phyloP scores from a whole-genome alignment of 257 asterid genomes.

The Perilla frutescens region DNA sequence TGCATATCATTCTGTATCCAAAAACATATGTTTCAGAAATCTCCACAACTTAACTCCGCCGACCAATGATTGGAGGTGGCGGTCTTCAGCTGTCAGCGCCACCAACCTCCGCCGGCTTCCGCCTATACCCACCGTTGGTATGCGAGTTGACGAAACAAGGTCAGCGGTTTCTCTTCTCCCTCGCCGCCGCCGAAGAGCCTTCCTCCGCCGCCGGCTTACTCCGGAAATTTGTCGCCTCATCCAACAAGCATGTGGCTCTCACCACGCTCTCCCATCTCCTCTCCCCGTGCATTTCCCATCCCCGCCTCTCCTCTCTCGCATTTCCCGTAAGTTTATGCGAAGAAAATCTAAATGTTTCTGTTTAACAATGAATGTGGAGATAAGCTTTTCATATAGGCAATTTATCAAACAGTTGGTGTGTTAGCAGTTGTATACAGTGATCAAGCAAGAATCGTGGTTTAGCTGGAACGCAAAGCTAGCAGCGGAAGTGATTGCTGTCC shows the following conservation, averaged over 20 bases:
- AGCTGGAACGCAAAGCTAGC: slow-evolving; percentile 83
- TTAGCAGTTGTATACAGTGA: slow-evolving; percentile 68
- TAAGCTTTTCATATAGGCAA: not conserved
- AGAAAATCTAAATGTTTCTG: not conserved
- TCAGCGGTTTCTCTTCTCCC: slow-evolving; percentile 63
- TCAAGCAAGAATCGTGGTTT: slow-evolving; percentile 82
- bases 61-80: slow-evolving; percentile 40
- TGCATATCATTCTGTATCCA: too few species aligned
- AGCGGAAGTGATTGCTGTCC: slow-evolving; percentile 67
- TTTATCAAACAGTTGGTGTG: slow-evolving; percentile 23
- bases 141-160: slow-evolving; percentile 67
- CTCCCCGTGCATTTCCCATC: slow-evolving; percentile 58
- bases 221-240: slow-evolving; percentile 74
- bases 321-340: slow-evolving; percentile 60
- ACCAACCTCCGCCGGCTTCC: slow-evolving; percentile 42
- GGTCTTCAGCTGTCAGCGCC: slow-evolving; percentile 35
- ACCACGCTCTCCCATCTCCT: slow-evolving; percentile 78
- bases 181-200: slow-evolving; percentile 51
- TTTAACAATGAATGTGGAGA: not conserved
- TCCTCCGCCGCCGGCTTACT: slow-evolving; percentile 52
- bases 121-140: slow-evolving; percentile 36
- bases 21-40: too few species aligned
- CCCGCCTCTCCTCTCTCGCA: slow-evolving; percentile 64
- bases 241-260: slow-evolving; percentile 76
- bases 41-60: not conserved